A percentile compares a stretch with the other conserved stretches of the same genome.
These are phyloP conservation scores for Alnus glutinosa DNA, from an alignment of 306 rosid species.

Conservation along the genomic window DNA sequence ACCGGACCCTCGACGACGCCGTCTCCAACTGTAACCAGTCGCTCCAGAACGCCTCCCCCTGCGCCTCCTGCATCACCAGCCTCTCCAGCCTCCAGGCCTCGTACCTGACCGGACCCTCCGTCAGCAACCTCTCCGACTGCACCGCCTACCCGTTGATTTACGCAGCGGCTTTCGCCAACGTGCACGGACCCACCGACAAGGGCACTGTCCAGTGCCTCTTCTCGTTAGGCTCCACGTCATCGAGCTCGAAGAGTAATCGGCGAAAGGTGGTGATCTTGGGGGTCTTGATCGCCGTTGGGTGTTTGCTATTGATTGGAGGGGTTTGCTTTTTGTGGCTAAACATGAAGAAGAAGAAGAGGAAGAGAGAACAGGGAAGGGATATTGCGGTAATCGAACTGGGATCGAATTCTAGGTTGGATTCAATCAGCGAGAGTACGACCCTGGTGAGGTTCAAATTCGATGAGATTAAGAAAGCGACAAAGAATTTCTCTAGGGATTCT, in stretches of 20 bases:
- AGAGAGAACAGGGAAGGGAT: background rate
- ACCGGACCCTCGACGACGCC: background rate
- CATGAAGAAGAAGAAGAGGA: slow-evolving; percentile 23
- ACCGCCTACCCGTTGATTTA: slow-evolving; percentile 49
- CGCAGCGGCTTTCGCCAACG: slow-evolving; percentile 64
- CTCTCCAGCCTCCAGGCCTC: slow-evolving; percentile 31
- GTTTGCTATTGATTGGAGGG: slow-evolving; percentile 30
- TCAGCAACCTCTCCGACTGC: slow-evolving; percentile 67
- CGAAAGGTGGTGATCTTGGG: slow-evolving; percentile 32
- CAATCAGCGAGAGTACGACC: slow-evolving; percentile 68
- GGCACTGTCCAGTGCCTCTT: slow-evolving; percentile 72
- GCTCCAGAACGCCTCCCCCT: slow-evolving; percentile 56
- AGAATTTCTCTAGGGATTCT: slow-evolving; percentile 66
- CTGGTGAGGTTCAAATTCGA: slow-evolving; percentile 71
- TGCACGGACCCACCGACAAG: slow-evolving; percentile 38
- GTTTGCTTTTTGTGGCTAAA: slow-evolving; percentile 43
- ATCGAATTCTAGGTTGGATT: slow-evolving; percentile 54
- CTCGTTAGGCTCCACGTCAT: slow-evolving; percentile 26
- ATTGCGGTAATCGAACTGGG: slow-evolving; percentile 34
- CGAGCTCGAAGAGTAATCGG: slow-evolving; percentile 28
- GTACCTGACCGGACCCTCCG: slow-evolving; percentile 38
- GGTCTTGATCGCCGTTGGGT: slow-evolving; percentile 39
- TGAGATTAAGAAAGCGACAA: slow-evolving; percentile 70
- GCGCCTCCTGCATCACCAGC: slow-evolving; percentile 62
- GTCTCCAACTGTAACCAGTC: slow-evolving; percentile 44